Conservation (phyloP, 73 alveolate genomes). For the Paramecium pentaurelia region DNA sequence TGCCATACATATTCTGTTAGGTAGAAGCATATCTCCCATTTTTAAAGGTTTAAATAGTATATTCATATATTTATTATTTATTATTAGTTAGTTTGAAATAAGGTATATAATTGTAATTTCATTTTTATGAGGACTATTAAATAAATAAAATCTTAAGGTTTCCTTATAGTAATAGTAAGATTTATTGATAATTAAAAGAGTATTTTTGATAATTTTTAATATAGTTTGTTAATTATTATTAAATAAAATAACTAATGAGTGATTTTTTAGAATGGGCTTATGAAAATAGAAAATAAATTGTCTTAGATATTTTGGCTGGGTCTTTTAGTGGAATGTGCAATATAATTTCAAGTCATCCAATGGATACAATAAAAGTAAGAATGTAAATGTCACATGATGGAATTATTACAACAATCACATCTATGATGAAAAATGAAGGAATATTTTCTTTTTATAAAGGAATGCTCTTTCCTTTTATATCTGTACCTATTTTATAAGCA, state of each 20-base stretch:
- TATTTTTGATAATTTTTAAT: not conserved
- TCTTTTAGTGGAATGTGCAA: conserved; percentile 51
- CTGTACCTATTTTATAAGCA: conserved; percentile 65
- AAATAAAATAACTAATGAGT: not conserved
- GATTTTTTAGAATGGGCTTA: conserved; percentile 3
- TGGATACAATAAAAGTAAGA: conserved; percentile 56
- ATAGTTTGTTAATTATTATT: not conserved
- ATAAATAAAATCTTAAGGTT: not conserved
- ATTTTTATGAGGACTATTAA: not conserved
- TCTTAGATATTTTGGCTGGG: conserved; percentile 49
- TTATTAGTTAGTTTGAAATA: not conserved
- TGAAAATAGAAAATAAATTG: not conserved
- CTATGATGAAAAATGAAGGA: conserved; percentile 40
- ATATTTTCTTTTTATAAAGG: conserved; percentile 64
- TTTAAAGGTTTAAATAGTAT: conserved; percentile 21
- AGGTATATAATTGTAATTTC: not conserved
- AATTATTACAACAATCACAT: not conserved
- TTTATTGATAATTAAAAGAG: not conserved
- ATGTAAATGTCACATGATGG: conserved; percentile 51
- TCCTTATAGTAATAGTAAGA: too few species aligned
- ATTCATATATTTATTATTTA: not conserved
- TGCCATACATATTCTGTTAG: conserved; percentile 61
- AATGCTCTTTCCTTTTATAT: conserved; percentile 60
- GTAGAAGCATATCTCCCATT: conserved; percentile 55
- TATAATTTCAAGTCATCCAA: conserved; percentile 55